Conservation (phyloP, 257 asterid genomes). For the Paulownia fortunei region DNA sequence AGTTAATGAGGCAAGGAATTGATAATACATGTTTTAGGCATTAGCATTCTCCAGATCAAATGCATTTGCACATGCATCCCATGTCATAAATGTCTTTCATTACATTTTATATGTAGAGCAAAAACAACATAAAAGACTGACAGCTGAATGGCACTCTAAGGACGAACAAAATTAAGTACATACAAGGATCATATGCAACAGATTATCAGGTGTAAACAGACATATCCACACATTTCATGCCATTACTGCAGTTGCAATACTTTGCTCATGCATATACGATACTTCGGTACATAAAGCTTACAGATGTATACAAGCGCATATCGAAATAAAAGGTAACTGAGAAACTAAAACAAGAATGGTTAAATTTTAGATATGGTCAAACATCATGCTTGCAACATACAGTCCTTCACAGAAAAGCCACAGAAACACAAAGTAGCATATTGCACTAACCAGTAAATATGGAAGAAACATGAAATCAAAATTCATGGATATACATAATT, state of each 20-base stretch:
- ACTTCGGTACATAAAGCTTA: neutral
- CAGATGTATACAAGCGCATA: neutral
- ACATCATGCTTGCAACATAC: slow-evolving; percentile 3
- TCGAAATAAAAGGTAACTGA: neutral
- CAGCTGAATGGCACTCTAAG: neutral
- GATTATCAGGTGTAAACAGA: slow-evolving; percentile 6
- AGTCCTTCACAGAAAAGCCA: neutral
- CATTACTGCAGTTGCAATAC: slow-evolving; percentile 5
- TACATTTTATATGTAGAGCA: neutral
- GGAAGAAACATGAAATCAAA: neutral
- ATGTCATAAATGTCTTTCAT: neutral
- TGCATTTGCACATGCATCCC: neutral
- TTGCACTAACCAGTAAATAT: slow-evolving; percentile 1
- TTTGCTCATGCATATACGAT: slow-evolving; percentile 4
- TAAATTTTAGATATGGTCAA: neutral
- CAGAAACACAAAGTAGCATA: neutral
- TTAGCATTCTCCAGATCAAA: slow-evolving; percentile 20
- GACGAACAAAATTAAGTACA: neutral
- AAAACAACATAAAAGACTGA: slow-evolving; percentile 12
- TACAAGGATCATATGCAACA: slow-evolving; percentile 23
- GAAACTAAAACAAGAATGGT: slow-evolving; percentile 6
- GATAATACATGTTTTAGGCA: neutral
- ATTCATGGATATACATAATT: neutral
- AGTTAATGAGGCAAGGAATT: slow-evolving; percentile 10
- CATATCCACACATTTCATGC: neutral